Base-by-base conservation (phyloP, 805 yeast species). In the Candida boidinii region DNA sequence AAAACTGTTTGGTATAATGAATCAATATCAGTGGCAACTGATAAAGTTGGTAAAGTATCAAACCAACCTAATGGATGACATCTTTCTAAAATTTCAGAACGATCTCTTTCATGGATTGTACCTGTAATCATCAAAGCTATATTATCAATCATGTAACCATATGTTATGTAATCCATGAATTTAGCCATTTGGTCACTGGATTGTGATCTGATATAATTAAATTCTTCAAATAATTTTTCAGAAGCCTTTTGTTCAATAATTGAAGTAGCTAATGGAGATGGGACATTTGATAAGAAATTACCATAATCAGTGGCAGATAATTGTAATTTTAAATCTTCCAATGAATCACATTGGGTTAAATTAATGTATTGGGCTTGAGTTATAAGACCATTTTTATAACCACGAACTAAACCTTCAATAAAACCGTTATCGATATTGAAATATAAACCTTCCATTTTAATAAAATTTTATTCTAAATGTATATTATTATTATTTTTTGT, bases 21-120 rank as follows among this genome's bases (percentile, higher is more conserved):
- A 48, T 87, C 95, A 36, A 90, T 76, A 58, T 90, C 97, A 2
- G 96, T 86, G 30, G 97, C 96, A 31, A 90, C 92, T 12, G 92
- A 75, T 37, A 92, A 68, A 0, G 97, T 90, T 23, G 98, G 98
- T 45, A 92, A 73, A 7, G 97, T 90, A 47, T 92, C 98, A 51
- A 92, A 92, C 96, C 96, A 88, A 28, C 99, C 99, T 46, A 92
- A 68, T 0, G 98, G 98, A 55, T 92, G 95, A 56, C 96, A 87
- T 54, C 96, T 78, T 38, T 77, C 76, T 49, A 92, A 69, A 33
- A 94, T 80, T 51, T 92, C 98, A 26, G 76, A 61, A 51, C 84
- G 77, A 58, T 94, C 96, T 50, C 97, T 73, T 51, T 88, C 94
- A 54, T 92, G 98, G 39, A 92, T 73, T 0, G 98, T 87, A 16